Base-by-base conservation (phyloP, 23 red algal species). In the Gracilaria domingensis region DNA sequence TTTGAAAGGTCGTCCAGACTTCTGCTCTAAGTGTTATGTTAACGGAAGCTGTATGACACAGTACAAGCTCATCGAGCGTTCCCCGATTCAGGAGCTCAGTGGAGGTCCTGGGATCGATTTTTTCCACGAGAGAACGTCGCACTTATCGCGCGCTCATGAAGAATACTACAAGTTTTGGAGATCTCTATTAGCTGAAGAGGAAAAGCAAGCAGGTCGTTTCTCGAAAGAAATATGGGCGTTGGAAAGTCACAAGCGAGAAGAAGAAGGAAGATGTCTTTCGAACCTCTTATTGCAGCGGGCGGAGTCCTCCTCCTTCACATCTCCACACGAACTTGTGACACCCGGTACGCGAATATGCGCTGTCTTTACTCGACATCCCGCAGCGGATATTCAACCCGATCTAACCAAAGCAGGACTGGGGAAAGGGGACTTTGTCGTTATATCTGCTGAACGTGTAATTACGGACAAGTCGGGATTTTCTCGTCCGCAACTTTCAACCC, bases 171-270 rank as follows among this genome's bases (percentile, higher is more conserved):
- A 28, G 51, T 75, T 85, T 26, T 93, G 90, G 90, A 72, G 69
- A 44, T 40, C 37, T 32, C 50, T 85, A 13, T 80, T 93, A 17
- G 79, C 44, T 1, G 66, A 51, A 9, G 95, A 97, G 47, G 95
- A 97, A 51, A 49, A 17, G 76, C 34, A 34, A 6, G 82, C 84
- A 4, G 23, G 30, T 53, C 30, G 61, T 17, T 23, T 38, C 37
- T 60, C 66, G 21, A 65, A 71, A 64, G 95, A 93, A 51, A 29
- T 97, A 40, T 97, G 95, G 95, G 44, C 84, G 23, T 50, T 84
- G 59, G 39, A 84, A 21, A 58, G 65, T 16, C 33, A 32, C 24
- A 75, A 72, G 51, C 64, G 95, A 89, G 89, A 93, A 44, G 54
- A 42, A 28, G 40, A 60, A 20, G 95, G 95, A 56, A 64, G 61